Base-by-base conservation (phyloP, 352 stramenopile genomes). In the Albugo candida region DNA sequence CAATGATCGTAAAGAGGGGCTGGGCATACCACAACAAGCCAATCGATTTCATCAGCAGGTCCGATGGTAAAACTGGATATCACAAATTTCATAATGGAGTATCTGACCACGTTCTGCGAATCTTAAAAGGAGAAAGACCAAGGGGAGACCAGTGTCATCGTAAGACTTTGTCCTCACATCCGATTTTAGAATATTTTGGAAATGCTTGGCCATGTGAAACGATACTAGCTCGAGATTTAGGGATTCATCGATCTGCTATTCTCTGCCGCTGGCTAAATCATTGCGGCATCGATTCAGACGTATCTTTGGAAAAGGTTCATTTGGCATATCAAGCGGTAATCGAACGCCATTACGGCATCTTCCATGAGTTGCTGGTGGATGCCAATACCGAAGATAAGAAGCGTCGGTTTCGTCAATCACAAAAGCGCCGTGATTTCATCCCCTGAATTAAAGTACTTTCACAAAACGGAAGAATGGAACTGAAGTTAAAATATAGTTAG, bases 221-320 rank as follows among this genome's bases (percentile, higher is more conserved):
- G 86, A 97, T 65, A 98, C 98, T 63, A 96, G 81, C 36, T 84
- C 59, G 54, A 79, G 94, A 11, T 98, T 98, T 56, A 92, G 93
- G 47, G 97, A 60, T 98, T 96, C 48, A 98, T 97, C 67, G 88
- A 98, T 61, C 86, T 98, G 56, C 70, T 93, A 51, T 97, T 98
- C 59, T 83, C 60, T 13, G 45, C 65, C 8, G 53, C 67, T 19
- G 73, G 77, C 18, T 56, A 53, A 13, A 61, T 98, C 0, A 68
- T 94, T 41, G 86, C 89, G 21, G 88, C 88, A 11, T 87, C 77
- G 19, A 95, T 97, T 45, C 81, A 96, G 59, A 97, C 91, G 24
- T 98, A 97, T 60, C 58, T 98, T 36, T 98, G 11, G 92, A 98
- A 55, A 97, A 97, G 61, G 83, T 97, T 27, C 83, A 92, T 35